A percentile compares a stretch with the other conserved stretches of the same genome.
Evolutionary conservation across 2,329 filamentous ascomycete species (phyloP).

Genomic region (Claviceps citrina): DNA sequence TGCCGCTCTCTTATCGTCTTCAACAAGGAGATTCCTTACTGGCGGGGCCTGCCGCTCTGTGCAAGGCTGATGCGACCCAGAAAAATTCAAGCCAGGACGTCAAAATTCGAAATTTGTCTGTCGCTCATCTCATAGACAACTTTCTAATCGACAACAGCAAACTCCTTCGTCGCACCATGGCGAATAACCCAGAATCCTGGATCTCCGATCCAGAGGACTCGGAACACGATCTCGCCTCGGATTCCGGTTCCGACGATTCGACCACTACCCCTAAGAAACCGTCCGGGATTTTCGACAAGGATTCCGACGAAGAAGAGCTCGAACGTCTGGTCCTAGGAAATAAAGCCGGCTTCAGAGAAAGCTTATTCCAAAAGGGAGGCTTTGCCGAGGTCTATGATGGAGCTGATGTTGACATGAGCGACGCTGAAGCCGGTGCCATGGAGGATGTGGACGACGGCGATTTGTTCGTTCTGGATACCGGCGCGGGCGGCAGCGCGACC

Average conservation of each 20-base stretch:
- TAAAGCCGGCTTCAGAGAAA: constrained; percentile 62
- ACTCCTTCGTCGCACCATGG: constrained; percentile 10
- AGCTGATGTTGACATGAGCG: constrained; percentile 21
- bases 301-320: constrained; percentile 69
- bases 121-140: no score
- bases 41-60: no score
- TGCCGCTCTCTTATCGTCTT: no score
- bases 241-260: constrained; percentile 15
- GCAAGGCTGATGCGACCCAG: no score
- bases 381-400: constrained; percentile 22
- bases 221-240: constrained; percentile 16
- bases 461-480: constrained; percentile 71
- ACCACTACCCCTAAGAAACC: constrained; percentile 13
- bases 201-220: constrained; percentile 15
- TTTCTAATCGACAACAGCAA: not conserved
- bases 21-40: no score
- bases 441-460: constrained; percentile 59
- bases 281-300: constrained; percentile 42
- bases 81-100: no score
- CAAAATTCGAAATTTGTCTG: no score
- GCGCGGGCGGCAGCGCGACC: constrained; percentile 23
- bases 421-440: constrained; percentile 35
- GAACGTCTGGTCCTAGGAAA: constrained; percentile 83
- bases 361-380: constrained; percentile 39
- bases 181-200: constrained; percentile 16